These are phyloP conservation scores for Pisolithus sp. DNA, from an alignment of 768 basidiomycete genomes.

Conservation along the genomic window DNA sequence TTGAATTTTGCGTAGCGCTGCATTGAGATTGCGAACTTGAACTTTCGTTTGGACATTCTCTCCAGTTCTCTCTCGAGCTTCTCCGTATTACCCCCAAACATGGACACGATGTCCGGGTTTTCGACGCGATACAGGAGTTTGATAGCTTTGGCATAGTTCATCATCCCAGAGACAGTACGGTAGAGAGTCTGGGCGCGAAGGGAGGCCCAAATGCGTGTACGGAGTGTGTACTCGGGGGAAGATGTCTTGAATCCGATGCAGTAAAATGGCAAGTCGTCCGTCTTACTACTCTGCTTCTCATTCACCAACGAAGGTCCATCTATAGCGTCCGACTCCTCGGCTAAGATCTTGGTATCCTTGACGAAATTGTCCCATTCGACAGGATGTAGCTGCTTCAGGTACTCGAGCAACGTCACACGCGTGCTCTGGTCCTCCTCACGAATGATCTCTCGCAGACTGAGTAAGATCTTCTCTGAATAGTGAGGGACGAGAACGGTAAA, in stretches of 20 bases:
- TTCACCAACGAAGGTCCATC: slow-evolving; percentile 49
- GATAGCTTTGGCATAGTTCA: slow-evolving; percentile 99
- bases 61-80: slow-evolving; percentile 93
- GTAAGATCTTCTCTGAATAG: slow-evolving; percentile 97
- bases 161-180: slow-evolving; percentile 98
- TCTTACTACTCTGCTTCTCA: slow-evolving; percentile 65
- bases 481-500: slow-evolving; percentile 99
- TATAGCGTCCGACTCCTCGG: slow-evolving; percentile 70
- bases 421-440: slow-evolving; percentile 96
- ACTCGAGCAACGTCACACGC: slow-evolving; percentile 94
- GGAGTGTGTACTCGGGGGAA: slow-evolving; percentile 96
- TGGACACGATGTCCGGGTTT: slow-evolving; percentile 95
- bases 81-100: slow-evolving; percentile 95
- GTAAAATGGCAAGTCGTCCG: slow-evolving; percentile 96
- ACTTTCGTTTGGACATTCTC: slow-evolving; percentile 94
- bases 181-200: slow-evolving; percentile 97
- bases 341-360: slow-evolving; percentile 97
- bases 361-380: slow-evolving; percentile 99
- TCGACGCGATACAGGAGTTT: slow-evolving; percentile 98
- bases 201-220: slow-evolving; percentile 99
- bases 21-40: slow-evolving; percentile 98
- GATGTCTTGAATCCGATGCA: slow-evolving; percentile 99
- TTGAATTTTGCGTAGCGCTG: slow-evolving; percentile 99
- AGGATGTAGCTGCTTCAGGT: slow-evolving; percentile 96
- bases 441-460: slow-evolving; percentile 96